Percentiles rank a stretch among this genome's conserved stretches.
These are phyloP conservation scores for Madurella fahalii DNA, from an alignment of 2,329 filamentous ascomycete species.

Conservation along the genomic window DNA sequence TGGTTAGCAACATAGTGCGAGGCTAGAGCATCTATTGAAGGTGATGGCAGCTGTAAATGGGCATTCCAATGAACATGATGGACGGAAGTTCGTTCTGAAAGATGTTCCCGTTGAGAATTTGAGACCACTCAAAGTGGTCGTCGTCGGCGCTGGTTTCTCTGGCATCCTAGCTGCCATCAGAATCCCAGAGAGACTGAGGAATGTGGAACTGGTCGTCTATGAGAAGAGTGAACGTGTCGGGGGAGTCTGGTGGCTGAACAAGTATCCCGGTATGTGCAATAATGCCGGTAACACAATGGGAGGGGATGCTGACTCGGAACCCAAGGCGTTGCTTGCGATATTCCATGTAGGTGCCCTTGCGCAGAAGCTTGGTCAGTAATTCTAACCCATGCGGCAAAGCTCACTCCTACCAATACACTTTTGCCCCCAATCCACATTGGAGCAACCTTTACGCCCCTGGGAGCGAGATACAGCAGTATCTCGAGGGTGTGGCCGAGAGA, in stretches of 20 bases:
- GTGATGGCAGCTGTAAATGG: not conserved
- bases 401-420: slow-evolving; percentile 54
- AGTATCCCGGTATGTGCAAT: slow-evolving; percentile 29
- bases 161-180: slow-evolving; percentile 34
- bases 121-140: slow-evolving; percentile 32
- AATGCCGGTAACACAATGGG: not conserved
- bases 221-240: slow-evolving; percentile 35
- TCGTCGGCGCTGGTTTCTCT: slow-evolving; percentile 34
- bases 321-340: slow-evolving; percentile 33
- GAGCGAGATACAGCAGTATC: slow-evolving; percentile 47
- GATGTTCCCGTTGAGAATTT: slow-evolving; percentile 31
- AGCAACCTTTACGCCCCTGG: slow-evolving; percentile 47
- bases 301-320: not conserved
- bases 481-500: slow-evolving; percentile 43
- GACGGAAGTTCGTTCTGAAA: slow-evolving; percentile 25
- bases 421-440: slow-evolving; percentile 53
- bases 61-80: not conserved
- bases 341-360: slow-evolving; percentile 31
- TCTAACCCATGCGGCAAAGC: slow-evolving; percentile 27
- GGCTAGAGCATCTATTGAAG: too few species aligned
- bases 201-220: slow-evolving; percentile 34
- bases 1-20: too few species aligned
- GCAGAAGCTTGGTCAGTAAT: not conserved
- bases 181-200: slow-evolving; percentile 33
- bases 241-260: slow-evolving; percentile 35